Evolutionary conservation across 179 eudicot genomes (phyloP), one percentile per base, ranked within the genome.

Genomic region (Silene noctiflora): DNA sequence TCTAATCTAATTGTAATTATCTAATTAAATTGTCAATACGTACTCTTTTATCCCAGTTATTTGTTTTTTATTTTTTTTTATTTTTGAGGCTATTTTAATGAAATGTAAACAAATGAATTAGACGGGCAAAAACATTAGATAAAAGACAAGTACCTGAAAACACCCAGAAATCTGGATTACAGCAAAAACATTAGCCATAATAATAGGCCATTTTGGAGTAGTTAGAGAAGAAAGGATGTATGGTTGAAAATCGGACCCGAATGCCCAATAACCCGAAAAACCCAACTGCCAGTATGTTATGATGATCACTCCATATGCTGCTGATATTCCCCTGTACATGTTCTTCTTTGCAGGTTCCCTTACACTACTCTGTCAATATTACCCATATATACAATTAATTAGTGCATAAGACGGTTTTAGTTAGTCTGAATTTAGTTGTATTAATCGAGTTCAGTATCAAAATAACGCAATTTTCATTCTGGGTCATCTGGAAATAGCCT

Each of bases 291-390:
- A 70, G 44, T 70, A 70, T 46, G 60, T 70, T 22, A 70, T 5
- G 4, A 70, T 6, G 25, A 70, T 70, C 59, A 70, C 73, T 70
- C 73, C 73, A 70, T 70, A 70, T 48, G 73, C 73, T 70, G 73
- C 62, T 71, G 74, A 71, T 71, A 51, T 27, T 71, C 62, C 74
- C 1, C 17, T 71, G 74, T 71, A 71, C 74, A 53, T 71, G 74
- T 71, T 71, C 74, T 71, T 71, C 24, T 71, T 71, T 71, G 74
- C 74, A 13, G 74, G 62, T 53, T 71, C 74, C 22, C 44, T 71
- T 51, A 71, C 39, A 51, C 44, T 71, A 53, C 22, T 71, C 74
- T 71, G 74, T 16, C 61, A 51, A 9, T 42, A 35, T 29, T 29
- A 29, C 33, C 33, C 33, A 29, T 29, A 2, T 27, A 27, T 27